Conservation (phyloP, 345 rosid genomes). For the Kandelia obovata region DNA sequence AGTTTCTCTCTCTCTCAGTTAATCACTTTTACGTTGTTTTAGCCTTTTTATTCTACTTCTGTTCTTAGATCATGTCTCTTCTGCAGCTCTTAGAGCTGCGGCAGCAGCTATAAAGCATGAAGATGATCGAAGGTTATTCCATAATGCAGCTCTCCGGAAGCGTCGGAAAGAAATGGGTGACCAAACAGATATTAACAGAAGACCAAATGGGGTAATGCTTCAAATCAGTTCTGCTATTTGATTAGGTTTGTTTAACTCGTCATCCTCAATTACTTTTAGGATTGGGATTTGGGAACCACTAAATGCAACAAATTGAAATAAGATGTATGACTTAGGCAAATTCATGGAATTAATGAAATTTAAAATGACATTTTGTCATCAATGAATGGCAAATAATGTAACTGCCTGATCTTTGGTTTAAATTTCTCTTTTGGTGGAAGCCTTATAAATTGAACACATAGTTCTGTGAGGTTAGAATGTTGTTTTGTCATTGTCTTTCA, state of each 20-base stretch:
- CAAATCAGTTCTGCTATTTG: conserved; percentile 10
- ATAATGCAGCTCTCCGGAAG: conserved; percentile 84
- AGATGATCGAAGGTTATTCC: conserved; percentile 86
- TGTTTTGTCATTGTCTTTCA: too few species aligned
- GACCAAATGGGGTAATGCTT: conserved; percentile 44
- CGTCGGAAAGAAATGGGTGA: conserved; percentile 91
- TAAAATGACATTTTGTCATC: too few species aligned
- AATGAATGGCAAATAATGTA: too few species aligned
- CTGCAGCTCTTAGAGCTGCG: conserved; percentile 90
- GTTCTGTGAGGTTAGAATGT: too few species aligned
- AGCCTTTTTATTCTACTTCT: background rate
- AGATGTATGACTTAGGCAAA: background rate
- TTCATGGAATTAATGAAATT: background rate
- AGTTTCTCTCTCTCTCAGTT: background rate
- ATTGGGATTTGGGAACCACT: background rate
- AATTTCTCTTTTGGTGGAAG: too few species aligned
- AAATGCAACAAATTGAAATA: background rate
- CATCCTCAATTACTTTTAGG: background rate
- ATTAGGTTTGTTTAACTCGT: background rate
- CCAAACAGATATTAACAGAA: conserved; percentile 63
- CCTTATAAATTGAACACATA: too few species aligned
- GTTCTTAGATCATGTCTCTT: conserved; percentile 17
- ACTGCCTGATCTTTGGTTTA: too few species aligned
- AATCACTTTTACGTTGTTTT: background rate
- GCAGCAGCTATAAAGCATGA: conserved; percentile 86